phyloP scores from a whole-genome alignment of 352 stramenopile genomes.

The Pythium rishiriense region DNA sequence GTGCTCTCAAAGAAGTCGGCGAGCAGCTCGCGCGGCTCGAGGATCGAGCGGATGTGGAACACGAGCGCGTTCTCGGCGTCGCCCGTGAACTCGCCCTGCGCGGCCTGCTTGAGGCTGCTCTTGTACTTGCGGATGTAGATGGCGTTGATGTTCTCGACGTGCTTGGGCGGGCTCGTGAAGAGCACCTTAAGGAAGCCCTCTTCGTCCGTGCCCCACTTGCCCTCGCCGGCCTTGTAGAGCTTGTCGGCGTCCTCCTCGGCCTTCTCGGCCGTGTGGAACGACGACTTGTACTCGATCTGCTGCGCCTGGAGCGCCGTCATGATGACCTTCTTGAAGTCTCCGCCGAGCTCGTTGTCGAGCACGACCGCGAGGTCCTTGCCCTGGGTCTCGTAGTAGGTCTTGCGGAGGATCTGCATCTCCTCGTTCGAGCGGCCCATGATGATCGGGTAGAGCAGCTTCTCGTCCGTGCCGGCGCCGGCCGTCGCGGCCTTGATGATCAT shows the following conservation, averaged over 20 bases:
- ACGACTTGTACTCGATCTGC: conserved; percentile 37
- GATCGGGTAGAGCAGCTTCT: conserved; percentile 73
- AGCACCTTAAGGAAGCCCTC: conserved; percentile 60
- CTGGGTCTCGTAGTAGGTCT: conserved; percentile 72
- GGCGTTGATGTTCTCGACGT: conserved; percentile 59
- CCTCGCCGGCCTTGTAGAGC: conserved; percentile 74
- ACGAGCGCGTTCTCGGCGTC: conserved; percentile 57
- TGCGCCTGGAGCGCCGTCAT: conserved; percentile 34
- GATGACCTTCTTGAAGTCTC: conserved; percentile 70
- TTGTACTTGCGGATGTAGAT: conserved; percentile 68
- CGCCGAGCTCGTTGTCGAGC: conserved; percentile 59
- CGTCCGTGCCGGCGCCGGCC: conserved; percentile 46
- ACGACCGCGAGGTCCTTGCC: conserved; percentile 68
- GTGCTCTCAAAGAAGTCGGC: conserved; percentile 36
- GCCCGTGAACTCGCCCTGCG: conserved; percentile 65
- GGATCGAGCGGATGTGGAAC: conserved; percentile 53
- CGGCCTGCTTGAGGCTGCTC: conserved; percentile 49
- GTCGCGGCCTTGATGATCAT: conserved; percentile 59
- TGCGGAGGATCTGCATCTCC: conserved; percentile 69
- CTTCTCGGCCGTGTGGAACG: conserved; percentile 55
- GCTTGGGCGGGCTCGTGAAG: conserved; percentile 55
- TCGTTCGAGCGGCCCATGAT: conserved; percentile 65
- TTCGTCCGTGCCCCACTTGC: conserved; percentile 76
- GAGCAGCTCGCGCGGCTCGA: conserved; percentile 45
- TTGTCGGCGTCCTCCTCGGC: conserved; percentile 56